Percentiles rank a stretch among this genome's conserved stretches.
phyloP scores from a whole-genome alignment of 2,329 filamentous ascomycete genomes.

The Podosphaera fusca region DNA sequence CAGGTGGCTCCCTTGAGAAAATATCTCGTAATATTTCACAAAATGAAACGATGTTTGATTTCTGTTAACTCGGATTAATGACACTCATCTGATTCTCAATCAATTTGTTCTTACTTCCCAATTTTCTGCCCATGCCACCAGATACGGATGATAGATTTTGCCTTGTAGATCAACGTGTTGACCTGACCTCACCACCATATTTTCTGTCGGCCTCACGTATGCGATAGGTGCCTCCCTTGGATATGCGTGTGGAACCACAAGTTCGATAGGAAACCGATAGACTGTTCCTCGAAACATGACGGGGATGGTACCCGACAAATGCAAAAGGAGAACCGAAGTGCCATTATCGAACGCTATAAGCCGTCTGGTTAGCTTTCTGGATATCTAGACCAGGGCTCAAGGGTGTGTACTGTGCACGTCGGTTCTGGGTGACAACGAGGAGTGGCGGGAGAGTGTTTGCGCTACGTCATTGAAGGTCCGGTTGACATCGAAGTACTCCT shows the following conservation, averaged over 20 bases:
- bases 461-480: constrained; percentile 83
- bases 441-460: constrained; percentile 54
- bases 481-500: constrained; percentile 90
- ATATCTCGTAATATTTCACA: constrained; percentile 61
- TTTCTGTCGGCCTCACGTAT: constrained; percentile 71
- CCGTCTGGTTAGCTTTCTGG: constrained; percentile 9
- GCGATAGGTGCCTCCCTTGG: constrained; percentile 65
- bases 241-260: constrained; percentile 88
- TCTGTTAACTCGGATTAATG: constrained; percentile 23
- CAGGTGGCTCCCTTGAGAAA: constrained; percentile 85
- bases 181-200: constrained; percentile 74
- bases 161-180: constrained; percentile 91
- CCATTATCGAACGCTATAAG: constrained; percentile 66
- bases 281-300: constrained; percentile 70
- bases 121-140: constrained; percentile 70
- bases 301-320: constrained; percentile 72
- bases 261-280: constrained; percentile 73
- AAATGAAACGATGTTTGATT: constrained; percentile 66
- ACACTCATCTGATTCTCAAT: not conserved
- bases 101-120: constrained; percentile 50
- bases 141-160: constrained; percentile 83
- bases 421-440: constrained; percentile 62
- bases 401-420: constrained; percentile 67
- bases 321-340: constrained; percentile 62
- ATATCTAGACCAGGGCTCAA: not conserved